A percentile compares a stretch with the other conserved stretches of the same genome.
These are phyloP conservation scores for Iris macrosiphon DNA, from an alignment of 106 monocot genomes.

Conservation along the genomic window DNA sequence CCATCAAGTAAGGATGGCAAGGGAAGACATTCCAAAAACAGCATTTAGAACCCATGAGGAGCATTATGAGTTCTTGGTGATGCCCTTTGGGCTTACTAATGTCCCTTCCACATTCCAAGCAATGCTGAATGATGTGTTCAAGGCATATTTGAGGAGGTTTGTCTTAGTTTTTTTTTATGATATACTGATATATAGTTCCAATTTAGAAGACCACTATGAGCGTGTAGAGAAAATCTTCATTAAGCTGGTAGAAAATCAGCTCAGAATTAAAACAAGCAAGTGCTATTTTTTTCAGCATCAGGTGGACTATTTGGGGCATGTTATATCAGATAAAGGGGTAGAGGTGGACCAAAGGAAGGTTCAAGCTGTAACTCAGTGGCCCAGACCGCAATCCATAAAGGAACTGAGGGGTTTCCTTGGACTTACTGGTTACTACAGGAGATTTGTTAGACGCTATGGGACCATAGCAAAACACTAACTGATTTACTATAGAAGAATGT, in stretches of 20 bases:
- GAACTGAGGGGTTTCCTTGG: background rate
- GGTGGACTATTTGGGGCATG: background rate
- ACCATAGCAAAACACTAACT: no score
- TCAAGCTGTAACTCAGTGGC: background rate
- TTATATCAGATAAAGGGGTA: background rate
- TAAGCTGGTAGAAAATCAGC: background rate
- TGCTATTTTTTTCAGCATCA: background rate
- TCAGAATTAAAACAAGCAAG: background rate
- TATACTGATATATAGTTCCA: background rate
- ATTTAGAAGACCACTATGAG: background rate
- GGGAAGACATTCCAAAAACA: no score
- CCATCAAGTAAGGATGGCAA: no score
- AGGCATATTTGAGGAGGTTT: no score
- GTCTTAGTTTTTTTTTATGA: background rate
- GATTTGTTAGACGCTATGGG: no score
- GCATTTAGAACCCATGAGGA: background rate
- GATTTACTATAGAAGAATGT: no score
- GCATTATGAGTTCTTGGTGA: no score
- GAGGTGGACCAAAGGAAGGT: background rate
- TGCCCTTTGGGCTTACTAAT: no score
- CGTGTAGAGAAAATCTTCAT: background rate
- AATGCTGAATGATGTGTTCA: no score
- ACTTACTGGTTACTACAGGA: background rate
- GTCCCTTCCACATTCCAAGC: background rate
- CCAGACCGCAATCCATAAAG: background rate